These are phyloP conservation scores for Botryotinia calthae DNA, from an alignment of 2,329 filamentous ascomycete species.

Conservation along the genomic window DNA sequence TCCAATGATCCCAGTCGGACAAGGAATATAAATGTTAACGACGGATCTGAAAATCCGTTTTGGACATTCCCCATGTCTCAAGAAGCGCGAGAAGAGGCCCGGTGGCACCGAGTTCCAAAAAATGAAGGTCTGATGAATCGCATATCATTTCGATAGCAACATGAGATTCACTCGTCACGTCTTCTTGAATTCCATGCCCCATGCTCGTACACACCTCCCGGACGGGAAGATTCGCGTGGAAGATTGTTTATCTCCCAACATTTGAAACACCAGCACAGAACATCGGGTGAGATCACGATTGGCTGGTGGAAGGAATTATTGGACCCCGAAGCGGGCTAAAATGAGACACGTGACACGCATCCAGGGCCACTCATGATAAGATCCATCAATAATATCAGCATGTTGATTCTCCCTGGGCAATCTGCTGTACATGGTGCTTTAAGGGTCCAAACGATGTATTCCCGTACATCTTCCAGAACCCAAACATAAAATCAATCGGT, in stretches of 20 bases:
- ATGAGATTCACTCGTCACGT: neutral
- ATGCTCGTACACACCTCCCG: neutral
- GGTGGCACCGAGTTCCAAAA: neutral
- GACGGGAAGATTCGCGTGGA: conserved; percentile 2
- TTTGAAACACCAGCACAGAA: conserved; percentile 13
- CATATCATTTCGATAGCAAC: neutral
- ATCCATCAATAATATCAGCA: neutral
- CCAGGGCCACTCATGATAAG: neutral
- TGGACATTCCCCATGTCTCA: conserved; percentile 10
- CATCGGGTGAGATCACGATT: conserved; percentile 13
- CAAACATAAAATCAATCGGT: no score
- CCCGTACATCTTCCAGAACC: no score
- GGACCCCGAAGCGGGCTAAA: neutral
- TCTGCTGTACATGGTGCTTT: no score
- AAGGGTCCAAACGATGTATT: no score
- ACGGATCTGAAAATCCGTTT: neutral
- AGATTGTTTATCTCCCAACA: neutral
- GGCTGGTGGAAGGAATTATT: neutral
- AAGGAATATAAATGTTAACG: conserved; percentile 3
- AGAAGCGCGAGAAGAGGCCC: neutral
- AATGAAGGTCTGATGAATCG: neutral
- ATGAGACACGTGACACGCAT: neutral
- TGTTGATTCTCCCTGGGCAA: no score
- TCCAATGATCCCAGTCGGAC: conserved; percentile 12
- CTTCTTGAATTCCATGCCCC: neutral